A percentile compares a stretch with the other conserved stretches of the same genome.
phyloP scores from a whole-genome alignment of 2,329 filamentous ascomycete genomes.

The Curvularia lunata region DNA sequence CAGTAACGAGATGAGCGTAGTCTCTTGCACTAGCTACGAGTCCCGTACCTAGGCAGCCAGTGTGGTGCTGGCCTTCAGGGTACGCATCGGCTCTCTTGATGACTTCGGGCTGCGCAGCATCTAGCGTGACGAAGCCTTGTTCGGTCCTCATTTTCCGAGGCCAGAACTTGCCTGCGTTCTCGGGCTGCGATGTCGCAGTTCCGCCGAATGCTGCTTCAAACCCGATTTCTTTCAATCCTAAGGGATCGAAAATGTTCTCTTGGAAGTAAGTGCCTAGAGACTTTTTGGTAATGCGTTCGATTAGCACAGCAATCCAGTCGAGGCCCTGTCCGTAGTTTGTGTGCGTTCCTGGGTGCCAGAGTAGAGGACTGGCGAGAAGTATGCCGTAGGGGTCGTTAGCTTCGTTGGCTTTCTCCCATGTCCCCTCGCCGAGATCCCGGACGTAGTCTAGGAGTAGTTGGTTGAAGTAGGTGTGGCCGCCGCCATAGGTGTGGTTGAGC shows the following conservation, averaged over 20 bases:
- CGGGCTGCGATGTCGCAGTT: conserved; percentile 49
- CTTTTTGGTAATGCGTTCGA: conserved; percentile 52
- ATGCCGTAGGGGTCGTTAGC: conserved; percentile 17
- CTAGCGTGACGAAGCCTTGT: conserved; percentile 20
- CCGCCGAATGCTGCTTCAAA: conserved; percentile 27
- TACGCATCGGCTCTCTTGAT: conserved; percentile 17
- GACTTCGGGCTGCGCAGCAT: conserved; percentile 15
- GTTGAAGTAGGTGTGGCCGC: conserved; percentile 53
- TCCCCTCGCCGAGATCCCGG: conserved; percentile 11
- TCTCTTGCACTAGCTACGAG: conserved; percentile 25
- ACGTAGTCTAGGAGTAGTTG: conserved; percentile 44
- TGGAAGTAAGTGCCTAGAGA: conserved; percentile 40
- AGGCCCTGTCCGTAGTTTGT: conserved; percentile 58
- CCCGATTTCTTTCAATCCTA: conserved; percentile 22
- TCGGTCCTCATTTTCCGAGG: conserved; percentile 60
- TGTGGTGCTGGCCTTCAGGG: conserved; percentile 25
- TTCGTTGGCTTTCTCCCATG: conserved; percentile 23
- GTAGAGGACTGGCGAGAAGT: conserved; percentile 25
- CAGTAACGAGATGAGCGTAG: conserved; percentile 21
- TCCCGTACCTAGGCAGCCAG: conserved; percentile 27
- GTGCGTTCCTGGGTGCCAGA: conserved; percentile 54
- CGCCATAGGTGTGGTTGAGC: conserved; percentile 59
- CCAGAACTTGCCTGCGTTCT: conserved; percentile 52
- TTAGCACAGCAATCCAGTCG: conserved; percentile 58
- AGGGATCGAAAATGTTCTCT: conserved; percentile 27